phyloP scores from a whole-genome alignment of 129 eudicot genomes.

The Daucus carota region DNA sequence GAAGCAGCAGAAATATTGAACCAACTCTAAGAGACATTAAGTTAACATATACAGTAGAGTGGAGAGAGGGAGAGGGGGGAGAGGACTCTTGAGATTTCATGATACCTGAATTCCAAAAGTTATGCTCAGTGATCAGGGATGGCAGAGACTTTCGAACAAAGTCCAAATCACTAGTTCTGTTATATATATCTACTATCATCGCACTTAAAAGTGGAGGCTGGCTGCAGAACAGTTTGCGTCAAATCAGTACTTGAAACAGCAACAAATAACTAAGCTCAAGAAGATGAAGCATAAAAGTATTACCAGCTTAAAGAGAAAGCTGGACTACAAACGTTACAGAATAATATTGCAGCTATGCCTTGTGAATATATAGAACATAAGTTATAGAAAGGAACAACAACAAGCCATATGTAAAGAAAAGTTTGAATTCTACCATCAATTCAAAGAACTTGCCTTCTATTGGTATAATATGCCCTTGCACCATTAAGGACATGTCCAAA shows the following conservation, averaged over 20 bases:
- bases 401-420: not conserved
- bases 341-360: not conserved
- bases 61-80: not conserved
- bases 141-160: conserved; percentile 63
- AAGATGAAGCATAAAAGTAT: not conserved
- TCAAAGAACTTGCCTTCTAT: conserved; percentile 51
- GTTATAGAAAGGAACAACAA: not conserved
- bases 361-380: not conserved
- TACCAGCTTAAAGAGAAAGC: not conserved
- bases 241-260: not conserved
- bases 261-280: not conserved
- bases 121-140: conserved; percentile 64
- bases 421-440: too few relatives aligned
- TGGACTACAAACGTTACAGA: not conserved
- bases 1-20: too few relatives aligned
- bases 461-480: conserved; percentile 83
- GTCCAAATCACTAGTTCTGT: conserved; percentile 43
- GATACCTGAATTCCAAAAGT: conserved; percentile 80
- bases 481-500: conserved; percentile 88
- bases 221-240: conserved; percentile 34
- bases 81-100: not conserved
- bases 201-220: conserved; percentile 90
- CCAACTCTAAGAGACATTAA: too few relatives aligned
- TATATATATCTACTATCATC: conserved; percentile 76
- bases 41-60: not conserved